phyloP scores from a whole-genome alignment of 768 basidiomycete species.

The Rhizopogon rudus region DNA sequence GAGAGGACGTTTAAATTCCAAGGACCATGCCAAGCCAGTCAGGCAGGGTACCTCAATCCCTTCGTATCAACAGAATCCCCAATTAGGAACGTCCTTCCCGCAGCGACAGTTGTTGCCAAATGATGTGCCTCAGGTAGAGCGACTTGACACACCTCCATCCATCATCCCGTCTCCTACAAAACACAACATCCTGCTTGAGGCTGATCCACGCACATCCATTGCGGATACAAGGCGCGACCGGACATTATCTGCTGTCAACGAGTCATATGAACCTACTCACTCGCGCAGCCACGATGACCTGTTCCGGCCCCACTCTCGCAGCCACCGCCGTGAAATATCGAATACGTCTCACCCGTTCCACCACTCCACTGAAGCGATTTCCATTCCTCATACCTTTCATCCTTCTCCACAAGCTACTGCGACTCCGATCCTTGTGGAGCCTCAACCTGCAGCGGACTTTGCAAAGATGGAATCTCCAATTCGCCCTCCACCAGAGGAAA shows the following conservation, averaged over 20 bases:
- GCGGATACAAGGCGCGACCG: slow-evolving; percentile 1
- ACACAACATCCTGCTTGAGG: not conserved
- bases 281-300: not conserved
- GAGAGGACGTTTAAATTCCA: slow-evolving; percentile 17
- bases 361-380: not conserved
- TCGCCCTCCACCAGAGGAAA: slow-evolving; percentile 33
- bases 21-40: slow-evolving; percentile 17
- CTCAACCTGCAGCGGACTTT: slow-evolving; percentile 40
- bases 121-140: slow-evolving; percentile 3
- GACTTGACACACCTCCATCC: not conserved
- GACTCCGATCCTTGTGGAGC: slow-evolving; percentile 37
- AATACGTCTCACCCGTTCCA: not conserved
- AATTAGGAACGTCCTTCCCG: not conserved
- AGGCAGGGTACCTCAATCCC: slow-evolving; percentile 15
- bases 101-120: not conserved
- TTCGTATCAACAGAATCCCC: slow-evolving; percentile 15
- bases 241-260: not conserved
- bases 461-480: slow-evolving; percentile 43
- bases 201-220: not conserved
- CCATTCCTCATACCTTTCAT: slow-evolving; percentile 1
- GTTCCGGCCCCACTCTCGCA: not conserved
- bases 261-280: not conserved
- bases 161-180: not conserved
- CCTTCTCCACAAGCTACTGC: slow-evolving; percentile 14
- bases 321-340: not conserved